phyloP scores from a whole-genome alignment of 1,139 yeast species.

The Eremothecium sinecaudum region DNA sequence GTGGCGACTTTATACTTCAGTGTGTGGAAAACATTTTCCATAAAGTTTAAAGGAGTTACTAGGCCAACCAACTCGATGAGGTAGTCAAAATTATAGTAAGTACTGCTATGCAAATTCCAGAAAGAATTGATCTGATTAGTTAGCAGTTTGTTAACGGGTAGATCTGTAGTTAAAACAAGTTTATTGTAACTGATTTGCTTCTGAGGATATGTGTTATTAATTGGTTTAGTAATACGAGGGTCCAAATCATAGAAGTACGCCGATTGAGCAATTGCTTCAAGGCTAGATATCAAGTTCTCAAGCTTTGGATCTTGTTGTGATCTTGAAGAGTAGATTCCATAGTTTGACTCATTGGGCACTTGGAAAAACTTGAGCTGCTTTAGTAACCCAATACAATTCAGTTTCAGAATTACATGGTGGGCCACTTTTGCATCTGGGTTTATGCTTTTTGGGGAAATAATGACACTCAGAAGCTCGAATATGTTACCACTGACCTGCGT shows the following conservation, averaged over 20 bases:
- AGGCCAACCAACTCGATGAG: slow-evolving; percentile 22
- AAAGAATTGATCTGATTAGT: slow-evolving; percentile 30
- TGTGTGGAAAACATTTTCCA: slow-evolving; percentile 23
- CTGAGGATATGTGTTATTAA: slow-evolving; percentile 21
- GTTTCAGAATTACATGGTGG: slow-evolving; percentile 23
- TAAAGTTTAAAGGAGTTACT: slow-evolving; percentile 23
- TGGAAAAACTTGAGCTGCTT: slow-evolving; percentile 22
- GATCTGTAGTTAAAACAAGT: slow-evolving; percentile 23
- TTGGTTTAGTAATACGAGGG: slow-evolving; percentile 18
- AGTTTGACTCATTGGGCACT: slow-evolving; percentile 16
- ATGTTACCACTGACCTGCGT: slow-evolving; percentile 19
- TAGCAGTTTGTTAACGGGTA: slow-evolving; percentile 27
- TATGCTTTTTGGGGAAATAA: slow-evolving; percentile 23
- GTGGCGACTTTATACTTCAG: slow-evolving; percentile 21
- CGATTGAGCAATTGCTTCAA: slow-evolving; percentile 18
- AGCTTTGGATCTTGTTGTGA: slow-evolving; percentile 22
- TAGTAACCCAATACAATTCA: slow-evolving; percentile 23
- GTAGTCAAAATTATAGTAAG: slow-evolving; percentile 30
- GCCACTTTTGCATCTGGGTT: slow-evolving; percentile 27
- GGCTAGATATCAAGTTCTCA: slow-evolving; percentile 21
- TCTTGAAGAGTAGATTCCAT: slow-evolving; percentile 29
- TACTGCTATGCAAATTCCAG: slow-evolving; percentile 31
- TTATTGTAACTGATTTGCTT: slow-evolving; percentile 23
- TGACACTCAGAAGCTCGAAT: slow-evolving; percentile 19
- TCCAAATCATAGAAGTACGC: slow-evolving; percentile 27